A percentile compares a stretch with the other conserved stretches of the same genome.
Conservation (phyloP, 257 asterid genomes). For the Jacaranda copaia region DNA sequence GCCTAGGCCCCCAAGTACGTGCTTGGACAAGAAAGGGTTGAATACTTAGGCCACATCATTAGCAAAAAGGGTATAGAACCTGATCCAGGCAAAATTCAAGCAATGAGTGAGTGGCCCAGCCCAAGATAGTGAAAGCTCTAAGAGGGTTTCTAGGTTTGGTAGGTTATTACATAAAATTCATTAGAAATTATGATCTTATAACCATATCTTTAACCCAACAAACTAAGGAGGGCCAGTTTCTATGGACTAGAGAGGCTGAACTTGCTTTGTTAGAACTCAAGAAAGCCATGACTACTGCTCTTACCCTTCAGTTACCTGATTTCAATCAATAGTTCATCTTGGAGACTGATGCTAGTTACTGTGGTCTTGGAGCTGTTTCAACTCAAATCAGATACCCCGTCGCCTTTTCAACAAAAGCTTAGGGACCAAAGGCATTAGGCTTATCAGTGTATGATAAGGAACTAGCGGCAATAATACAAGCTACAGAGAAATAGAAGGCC, state of each 20-base stretch:
- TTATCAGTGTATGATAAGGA: not conserved
- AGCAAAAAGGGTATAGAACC: not conserved
- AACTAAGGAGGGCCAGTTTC: not conserved
- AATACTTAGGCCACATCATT: not conserved
- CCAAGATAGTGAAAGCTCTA: not conserved
- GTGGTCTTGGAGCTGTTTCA: not conserved
- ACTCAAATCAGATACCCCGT: not conserved
- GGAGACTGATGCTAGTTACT: not conserved
- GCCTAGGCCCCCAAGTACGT: not conserved
- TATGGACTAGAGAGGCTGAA: not conserved
- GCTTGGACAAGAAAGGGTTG: not conserved
- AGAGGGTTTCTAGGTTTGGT: not conserved
- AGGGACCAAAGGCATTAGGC: not conserved
- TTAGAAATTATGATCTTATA: not conserved
- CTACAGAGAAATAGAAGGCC: not conserved
- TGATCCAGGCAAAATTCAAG: not conserved
- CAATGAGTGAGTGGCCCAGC: not conserved
- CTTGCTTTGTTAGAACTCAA: not conserved
- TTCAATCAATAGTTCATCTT: too few species aligned
- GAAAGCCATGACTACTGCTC: not conserved
- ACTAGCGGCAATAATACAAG: not conserved
- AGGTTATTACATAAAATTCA: not conserved
- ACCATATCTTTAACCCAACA: not conserved
- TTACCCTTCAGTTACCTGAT: not conserved
- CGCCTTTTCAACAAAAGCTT: not conserved